Conservation (phyloP, 2,329 filamentous ascomycete species). For the Apiospora phragmitis region DNA sequence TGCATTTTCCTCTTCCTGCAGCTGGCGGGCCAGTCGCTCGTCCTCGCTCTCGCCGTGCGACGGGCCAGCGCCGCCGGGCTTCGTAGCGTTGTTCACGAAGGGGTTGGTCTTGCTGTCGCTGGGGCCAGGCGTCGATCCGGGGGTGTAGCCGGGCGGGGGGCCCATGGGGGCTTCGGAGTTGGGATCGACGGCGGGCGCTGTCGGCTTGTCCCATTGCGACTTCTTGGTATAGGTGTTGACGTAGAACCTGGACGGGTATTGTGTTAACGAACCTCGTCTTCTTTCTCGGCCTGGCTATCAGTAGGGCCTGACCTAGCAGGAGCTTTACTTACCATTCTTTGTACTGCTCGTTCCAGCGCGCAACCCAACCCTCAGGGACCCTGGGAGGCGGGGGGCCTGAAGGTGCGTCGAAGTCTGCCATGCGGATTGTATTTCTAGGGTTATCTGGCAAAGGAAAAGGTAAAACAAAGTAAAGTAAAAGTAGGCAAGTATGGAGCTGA, state of each 20-base stretch:
- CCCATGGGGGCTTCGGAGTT: slow-evolving; percentile 50
- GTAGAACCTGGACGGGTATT: slow-evolving; percentile 67
- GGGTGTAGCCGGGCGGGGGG: slow-evolving; percentile 68
- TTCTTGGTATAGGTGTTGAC: slow-evolving; percentile 85
- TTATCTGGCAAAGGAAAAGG: not conserved
- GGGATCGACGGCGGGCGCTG: slow-evolving; percentile 61
- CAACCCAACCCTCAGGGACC: slow-evolving; percentile 80
- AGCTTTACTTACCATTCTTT: slow-evolving; percentile 63
- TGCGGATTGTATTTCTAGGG: slow-evolving; percentile 26
- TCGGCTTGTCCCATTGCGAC: slow-evolving; percentile 89
- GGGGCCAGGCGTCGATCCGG: slow-evolving; percentile 44
- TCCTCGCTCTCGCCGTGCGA: slow-evolving; percentile 16
- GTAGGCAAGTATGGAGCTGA: not conserved
- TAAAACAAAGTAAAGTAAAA: not conserved
- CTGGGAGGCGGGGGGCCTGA: slow-evolving; percentile 57
- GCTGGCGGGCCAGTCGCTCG: slow-evolving; percentile 64
- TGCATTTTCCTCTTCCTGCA: slow-evolving; percentile 83
- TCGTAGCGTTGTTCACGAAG: slow-evolving; percentile 50
- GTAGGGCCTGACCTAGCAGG: no score
- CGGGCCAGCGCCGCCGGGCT: slow-evolving; percentile 17
- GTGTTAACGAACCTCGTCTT: not conserved
- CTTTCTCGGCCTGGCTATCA: not conserved
- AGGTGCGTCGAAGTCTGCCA: slow-evolving; percentile 57
- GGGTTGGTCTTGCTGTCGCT: slow-evolving; percentile 70
- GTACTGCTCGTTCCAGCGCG: slow-evolving; percentile 84